These are phyloP conservation scores for Escallonia herrerae DNA, from an alignment of 129 eudicot genomes.

Conservation along the genomic window DNA sequence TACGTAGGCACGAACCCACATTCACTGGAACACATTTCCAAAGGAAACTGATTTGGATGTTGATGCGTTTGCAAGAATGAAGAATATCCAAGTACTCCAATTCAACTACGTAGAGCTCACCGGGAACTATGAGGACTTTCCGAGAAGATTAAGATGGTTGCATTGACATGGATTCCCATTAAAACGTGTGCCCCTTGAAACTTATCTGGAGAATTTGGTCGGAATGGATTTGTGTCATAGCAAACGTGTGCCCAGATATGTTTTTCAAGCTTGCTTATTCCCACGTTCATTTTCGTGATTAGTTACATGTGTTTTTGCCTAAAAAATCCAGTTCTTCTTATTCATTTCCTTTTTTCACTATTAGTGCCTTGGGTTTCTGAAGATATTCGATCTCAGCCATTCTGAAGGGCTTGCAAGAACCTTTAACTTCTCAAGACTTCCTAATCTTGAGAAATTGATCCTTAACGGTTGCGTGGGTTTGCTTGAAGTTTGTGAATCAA, in stretches of 20 bases:
- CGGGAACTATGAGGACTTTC: conserved; percentile 19
- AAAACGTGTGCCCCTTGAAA: conserved; percentile 10
- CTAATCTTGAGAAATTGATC: too few species aligned
- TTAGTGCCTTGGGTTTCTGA: conserved; percentile 4
- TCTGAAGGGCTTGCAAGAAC: neutral
- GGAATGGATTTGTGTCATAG: conserved; percentile 12
- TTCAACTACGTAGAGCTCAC: conserved; percentile 14
- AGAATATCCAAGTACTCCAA: conserved; percentile 13
- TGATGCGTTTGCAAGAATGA: conserved; percentile 9
- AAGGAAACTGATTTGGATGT: conserved; percentile 1
- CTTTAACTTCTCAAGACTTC: neutral
- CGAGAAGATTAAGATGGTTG: conserved; percentile 20
- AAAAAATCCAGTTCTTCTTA: neutral
- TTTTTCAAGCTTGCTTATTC: neutral
- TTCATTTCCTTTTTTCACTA: neutral
- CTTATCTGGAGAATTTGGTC: conserved; percentile 12
- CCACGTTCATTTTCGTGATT: neutral
- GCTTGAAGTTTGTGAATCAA: conserved; percentile 3
- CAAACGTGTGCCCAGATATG: neutral
- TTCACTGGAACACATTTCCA: too few species aligned
- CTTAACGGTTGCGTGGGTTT: neutral
- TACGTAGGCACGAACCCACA: too few species aligned
- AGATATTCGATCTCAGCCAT: conserved; percentile 14
- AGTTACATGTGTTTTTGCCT: neutral
- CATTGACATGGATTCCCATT: conserved; percentile 26